Conservation (phyloP, 768 basidiomycete species). For the Cubamyces lactineus region DNA sequence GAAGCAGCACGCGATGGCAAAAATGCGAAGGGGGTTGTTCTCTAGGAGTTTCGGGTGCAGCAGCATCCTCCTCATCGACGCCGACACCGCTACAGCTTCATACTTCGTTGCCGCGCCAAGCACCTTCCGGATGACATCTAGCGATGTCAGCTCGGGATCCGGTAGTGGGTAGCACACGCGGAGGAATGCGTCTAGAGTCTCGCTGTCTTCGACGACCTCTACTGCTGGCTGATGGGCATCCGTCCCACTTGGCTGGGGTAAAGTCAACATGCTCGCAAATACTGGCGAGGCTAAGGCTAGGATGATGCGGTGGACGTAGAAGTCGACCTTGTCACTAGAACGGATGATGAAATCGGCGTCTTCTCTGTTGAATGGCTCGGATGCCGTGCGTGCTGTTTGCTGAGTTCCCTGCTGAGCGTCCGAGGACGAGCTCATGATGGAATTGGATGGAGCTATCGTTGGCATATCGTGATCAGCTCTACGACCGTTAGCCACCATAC, state of each 20-base stretch:
- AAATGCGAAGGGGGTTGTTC: slow-evolving; percentile 36
- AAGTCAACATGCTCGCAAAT: slow-evolving; percentile 57
- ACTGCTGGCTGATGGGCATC: slow-evolving; percentile 25
- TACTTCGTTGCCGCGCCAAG: slow-evolving; percentile 33
- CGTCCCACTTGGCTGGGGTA: slow-evolving; percentile 48
- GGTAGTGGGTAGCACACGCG: slow-evolving; percentile 41
- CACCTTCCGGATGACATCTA: slow-evolving; percentile 4
- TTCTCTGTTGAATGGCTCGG: slow-evolving; percentile 49
- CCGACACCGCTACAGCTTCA: slow-evolving; percentile 36
- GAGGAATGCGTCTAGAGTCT: slow-evolving; percentile 35
- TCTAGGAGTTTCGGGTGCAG: slow-evolving; percentile 29
- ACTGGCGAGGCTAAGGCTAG: slow-evolving; percentile 60
- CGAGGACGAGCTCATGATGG: too few relatives aligned
- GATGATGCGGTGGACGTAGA: slow-evolving; percentile 57
- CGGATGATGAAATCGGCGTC: slow-evolving; percentile 53
- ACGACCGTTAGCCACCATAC: too few relatives aligned
- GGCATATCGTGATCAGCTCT: too few relatives aligned
- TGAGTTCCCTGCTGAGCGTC: too few relatives aligned
- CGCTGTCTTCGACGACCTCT: slow-evolving; percentile 35
- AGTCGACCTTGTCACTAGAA: slow-evolving; percentile 54
- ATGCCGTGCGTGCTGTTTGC: not conserved
- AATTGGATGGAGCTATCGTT: too few relatives aligned
- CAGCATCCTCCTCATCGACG: slow-evolving; percentile 7
- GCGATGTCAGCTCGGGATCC: slow-evolving; percentile 13
- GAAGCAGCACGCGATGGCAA: slow-evolving; percentile 40